Conservation (phyloP, 208 protist species). For the Leptomonas pyrrhocoris region DNA sequence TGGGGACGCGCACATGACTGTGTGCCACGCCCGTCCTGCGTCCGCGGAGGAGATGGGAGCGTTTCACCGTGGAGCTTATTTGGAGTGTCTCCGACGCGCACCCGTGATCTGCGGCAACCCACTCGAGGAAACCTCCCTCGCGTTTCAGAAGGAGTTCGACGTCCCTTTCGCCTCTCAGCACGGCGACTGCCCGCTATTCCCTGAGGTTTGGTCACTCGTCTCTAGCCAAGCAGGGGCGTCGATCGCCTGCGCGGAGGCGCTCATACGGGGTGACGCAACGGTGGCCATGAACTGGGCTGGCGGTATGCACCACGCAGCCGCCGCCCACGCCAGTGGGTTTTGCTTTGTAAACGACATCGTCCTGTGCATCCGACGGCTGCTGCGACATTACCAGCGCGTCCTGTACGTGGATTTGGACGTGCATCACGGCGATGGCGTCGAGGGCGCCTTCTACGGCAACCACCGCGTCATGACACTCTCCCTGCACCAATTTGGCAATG, state of each 20-base stretch:
- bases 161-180: slow-evolving; percentile 59
- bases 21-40: slow-evolving; percentile 61
- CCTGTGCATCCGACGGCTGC: slow-evolving; percentile 98
- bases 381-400: slow-evolving; percentile 97
- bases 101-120: slow-evolving; percentile 74
- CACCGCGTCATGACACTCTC: slow-evolving; percentile 99
- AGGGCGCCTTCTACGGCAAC: slow-evolving; percentile 99
- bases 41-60: slow-evolving; percentile 60
- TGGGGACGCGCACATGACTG: slow-evolving; percentile 44
- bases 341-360: slow-evolving; percentile 99
- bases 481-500: slow-evolving; percentile 98
- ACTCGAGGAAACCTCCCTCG: slow-evolving; percentile 51
- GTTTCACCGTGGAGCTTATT: slow-evolving; percentile 76
- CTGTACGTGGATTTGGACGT: slow-evolving; percentile 99
- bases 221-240: slow-evolving; percentile 88
- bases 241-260: slow-evolving; percentile 94
- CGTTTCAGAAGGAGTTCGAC: slow-evolving; percentile 84
- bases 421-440: slow-evolving; percentile 99
- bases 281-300: slow-evolving; percentile 99
- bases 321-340: slow-evolving; percentile 96
- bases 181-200: slow-evolving; percentile 85
- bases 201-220: slow-evolving; percentile 79
- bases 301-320: slow-evolving; percentile 97
- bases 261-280: slow-evolving; percentile 91
- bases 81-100: slow-evolving; percentile 69